Evolutionary conservation across 108 stramenopile genomes (phyloP).

Genomic region (Aurantiochytrium sp.): DNA sequence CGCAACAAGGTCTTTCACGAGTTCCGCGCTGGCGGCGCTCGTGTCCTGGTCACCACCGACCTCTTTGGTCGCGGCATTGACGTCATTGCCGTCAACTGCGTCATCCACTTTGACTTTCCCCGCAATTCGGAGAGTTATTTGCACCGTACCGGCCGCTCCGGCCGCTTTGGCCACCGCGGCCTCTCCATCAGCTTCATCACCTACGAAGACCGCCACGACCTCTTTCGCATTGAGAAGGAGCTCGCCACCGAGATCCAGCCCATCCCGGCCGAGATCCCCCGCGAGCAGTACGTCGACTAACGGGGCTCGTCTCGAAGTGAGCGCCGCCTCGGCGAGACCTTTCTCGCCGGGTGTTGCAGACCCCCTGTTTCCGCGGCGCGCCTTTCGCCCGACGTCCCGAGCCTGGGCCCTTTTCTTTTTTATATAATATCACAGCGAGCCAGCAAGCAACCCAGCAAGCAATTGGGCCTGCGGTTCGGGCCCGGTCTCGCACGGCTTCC

Average conservation of each 20-base stretch:
- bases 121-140: conserved; percentile 96
- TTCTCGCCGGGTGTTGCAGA: too few species aligned
- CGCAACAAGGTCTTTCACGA: conserved; percentile 97
- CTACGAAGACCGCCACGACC: conserved; percentile 75
- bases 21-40: conserved; percentile 92
- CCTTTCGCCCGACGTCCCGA: too few species aligned
- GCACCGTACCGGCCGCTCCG: conserved; percentile 95
- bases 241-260: conserved; percentile 94
- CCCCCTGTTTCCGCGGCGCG: too few species aligned
- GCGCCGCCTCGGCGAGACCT: too few species aligned
- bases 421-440: too few species aligned
- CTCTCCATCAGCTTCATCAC: conserved; percentile 97
- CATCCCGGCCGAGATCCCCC: conserved; percentile 88
- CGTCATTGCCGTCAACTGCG: conserved; percentile 97
- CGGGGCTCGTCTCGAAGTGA: too few species aligned
- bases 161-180: conserved; percentile 95
- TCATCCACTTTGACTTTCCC: conserved; percentile 98
- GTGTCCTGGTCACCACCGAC: conserved; percentile 88
- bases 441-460: too few species aligned
- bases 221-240: conserved; percentile 85
- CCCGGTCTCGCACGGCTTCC: too few species aligned
- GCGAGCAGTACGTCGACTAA: conserved; percentile 90
- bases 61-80: conserved; percentile 98
- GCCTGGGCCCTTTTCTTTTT: too few species aligned
- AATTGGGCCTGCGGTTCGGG: too few species aligned